phyloP scores from a whole-genome alignment of 345 rosid species.

The Stellera chamaejasme region DNA sequence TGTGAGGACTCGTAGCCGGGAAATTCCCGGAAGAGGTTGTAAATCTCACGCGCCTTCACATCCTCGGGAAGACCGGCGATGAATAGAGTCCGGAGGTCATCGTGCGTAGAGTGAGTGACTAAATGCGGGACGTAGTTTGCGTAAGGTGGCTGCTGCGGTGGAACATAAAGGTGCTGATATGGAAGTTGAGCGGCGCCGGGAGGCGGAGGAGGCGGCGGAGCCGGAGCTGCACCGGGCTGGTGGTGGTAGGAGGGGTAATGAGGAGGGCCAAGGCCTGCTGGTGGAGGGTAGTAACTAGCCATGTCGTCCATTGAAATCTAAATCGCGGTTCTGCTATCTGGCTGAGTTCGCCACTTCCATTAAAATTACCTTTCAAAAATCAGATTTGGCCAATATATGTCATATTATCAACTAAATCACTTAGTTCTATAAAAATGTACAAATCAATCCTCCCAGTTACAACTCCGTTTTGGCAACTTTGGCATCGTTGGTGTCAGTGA shows the following conservation, averaged over 20 bases:
- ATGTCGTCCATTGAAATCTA: slow-evolving; percentile 39
- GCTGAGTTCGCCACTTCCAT: too few relatives aligned
- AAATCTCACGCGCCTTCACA: slow-evolving; percentile 81
- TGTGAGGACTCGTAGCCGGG: slow-evolving; percentile 88
- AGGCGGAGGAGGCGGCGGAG: slow-evolving; percentile 22
- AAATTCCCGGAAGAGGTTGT: slow-evolving; percentile 78
- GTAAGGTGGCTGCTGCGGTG: slow-evolving; percentile 20
- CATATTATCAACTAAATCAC: too few relatives aligned
- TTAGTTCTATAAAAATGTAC: too few relatives aligned
- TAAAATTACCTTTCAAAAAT: too few relatives aligned
- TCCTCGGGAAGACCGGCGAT: slow-evolving; percentile 88
- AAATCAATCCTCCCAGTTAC: too few relatives aligned
- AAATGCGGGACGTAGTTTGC: slow-evolving; percentile 32
- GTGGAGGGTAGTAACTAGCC: slow-evolving; percentile 47
- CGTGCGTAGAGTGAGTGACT: slow-evolving; percentile 20
- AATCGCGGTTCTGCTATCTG: too few relatives aligned
- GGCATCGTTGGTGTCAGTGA: too few relatives aligned
- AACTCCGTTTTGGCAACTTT: too few relatives aligned
- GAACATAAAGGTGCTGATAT: slow-evolving; percentile 17
- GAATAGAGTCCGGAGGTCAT: slow-evolving; percentile 77
- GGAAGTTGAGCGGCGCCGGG: slow-evolving; percentile 19
- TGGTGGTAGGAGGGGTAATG: slow-evolving; percentile 24
- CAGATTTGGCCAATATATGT: too few relatives aligned
- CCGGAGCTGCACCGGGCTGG: slow-evolving; percentile 21
- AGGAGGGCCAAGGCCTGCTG: slow-evolving; percentile 17